These are phyloP conservation scores for Schizopora paradoxa DNA, from an alignment of 1,284 basidiomycete species.

Conservation along the genomic window DNA sequence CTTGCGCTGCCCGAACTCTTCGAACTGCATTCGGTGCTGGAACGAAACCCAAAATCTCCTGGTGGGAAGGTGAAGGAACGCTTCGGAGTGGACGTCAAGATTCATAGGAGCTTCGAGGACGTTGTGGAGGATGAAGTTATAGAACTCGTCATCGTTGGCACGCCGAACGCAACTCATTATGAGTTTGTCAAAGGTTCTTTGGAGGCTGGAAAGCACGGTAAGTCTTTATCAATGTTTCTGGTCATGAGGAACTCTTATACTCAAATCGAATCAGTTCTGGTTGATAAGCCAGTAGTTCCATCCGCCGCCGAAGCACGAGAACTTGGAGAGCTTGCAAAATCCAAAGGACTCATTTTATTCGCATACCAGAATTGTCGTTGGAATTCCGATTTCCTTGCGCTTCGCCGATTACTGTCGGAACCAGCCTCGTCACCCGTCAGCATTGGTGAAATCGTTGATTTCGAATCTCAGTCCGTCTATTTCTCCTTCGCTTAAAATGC, in stretches of 20 bases:
- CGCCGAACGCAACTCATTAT: slow-evolving; percentile 80
- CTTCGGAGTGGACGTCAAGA: slow-evolving; percentile 53
- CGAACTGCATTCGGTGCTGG: slow-evolving; percentile 62
- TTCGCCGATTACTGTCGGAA: slow-evolving; percentile 58
- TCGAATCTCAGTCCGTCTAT: slow-evolving; percentile 61
- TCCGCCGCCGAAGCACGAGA: slow-evolving; percentile 62
- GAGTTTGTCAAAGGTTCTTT: slow-evolving; percentile 58
- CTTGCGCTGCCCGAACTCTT: slow-evolving; percentile 71
- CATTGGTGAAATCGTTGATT: slow-evolving; percentile 65
- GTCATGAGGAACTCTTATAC: neutral
- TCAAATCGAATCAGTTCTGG: slow-evolving; percentile 47
- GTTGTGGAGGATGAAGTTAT: slow-evolving; percentile 56
- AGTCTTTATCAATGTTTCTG: slow-evolving; percentile 19
- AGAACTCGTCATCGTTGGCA: slow-evolving; percentile 68
- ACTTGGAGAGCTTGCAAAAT: slow-evolving; percentile 59
- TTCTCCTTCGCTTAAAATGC: neutral
- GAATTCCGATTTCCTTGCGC: slow-evolving; percentile 79
- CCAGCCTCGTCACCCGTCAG: slow-evolving; percentile 46
- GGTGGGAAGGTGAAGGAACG: slow-evolving; percentile 60
- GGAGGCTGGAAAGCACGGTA: slow-evolving; percentile 75
- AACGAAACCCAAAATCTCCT: slow-evolving; percentile 50
- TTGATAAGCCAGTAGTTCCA: slow-evolving; percentile 81
- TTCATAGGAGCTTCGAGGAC: slow-evolving; percentile 50
- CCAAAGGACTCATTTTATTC: slow-evolving; percentile 64
- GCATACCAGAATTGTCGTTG: slow-evolving; percentile 81